A percentile compares a stretch with the other conserved stretches of the same genome.
phyloP scores from a whole-genome alignment of 495 filamentous ascomycete species.

The Cercophora samala region DNA sequence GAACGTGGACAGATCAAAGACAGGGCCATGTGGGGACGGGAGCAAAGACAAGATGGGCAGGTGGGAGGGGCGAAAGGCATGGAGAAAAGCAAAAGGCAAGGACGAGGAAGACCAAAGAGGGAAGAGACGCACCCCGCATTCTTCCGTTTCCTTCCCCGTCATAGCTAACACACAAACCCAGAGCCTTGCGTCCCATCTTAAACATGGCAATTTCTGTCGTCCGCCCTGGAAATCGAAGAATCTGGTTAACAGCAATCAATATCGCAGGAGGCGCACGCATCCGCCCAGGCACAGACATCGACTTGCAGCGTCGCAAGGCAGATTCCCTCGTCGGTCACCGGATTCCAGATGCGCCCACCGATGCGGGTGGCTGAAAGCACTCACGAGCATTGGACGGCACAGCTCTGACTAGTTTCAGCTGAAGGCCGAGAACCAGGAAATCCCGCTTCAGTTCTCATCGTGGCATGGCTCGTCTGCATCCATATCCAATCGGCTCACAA shows the following conservation, averaged over 20 bases:
- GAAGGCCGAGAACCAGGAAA: background rate
- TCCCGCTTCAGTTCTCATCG: background rate
- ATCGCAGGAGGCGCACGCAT: background rate
- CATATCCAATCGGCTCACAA: background rate
- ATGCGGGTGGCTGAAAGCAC: slow-evolving; percentile 5
- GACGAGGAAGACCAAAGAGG: background rate
- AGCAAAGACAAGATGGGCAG: background rate
- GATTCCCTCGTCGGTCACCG: background rate
- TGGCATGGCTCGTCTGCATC: background rate
- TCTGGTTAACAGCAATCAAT: background rate
- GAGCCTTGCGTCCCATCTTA: background rate
- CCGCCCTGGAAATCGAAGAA: background rate
- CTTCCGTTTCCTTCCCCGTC: background rate
- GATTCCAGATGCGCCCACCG: background rate
- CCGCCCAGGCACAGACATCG: background rate
- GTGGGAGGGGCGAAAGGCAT: background rate
- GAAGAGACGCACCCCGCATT: background rate
- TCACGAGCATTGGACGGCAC: slow-evolving; percentile 1
- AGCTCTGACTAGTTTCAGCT: slow-evolving; percentile 1
- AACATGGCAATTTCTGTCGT: background rate
- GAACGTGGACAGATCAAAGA: background rate
- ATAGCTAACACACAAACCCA: background rate
- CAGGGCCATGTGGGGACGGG: background rate
- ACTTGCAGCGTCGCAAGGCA: background rate
- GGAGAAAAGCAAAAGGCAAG: background rate